Base-by-base conservation (phyloP, 305 asterid genomes). In the Fraxinus greggii region DNA sequence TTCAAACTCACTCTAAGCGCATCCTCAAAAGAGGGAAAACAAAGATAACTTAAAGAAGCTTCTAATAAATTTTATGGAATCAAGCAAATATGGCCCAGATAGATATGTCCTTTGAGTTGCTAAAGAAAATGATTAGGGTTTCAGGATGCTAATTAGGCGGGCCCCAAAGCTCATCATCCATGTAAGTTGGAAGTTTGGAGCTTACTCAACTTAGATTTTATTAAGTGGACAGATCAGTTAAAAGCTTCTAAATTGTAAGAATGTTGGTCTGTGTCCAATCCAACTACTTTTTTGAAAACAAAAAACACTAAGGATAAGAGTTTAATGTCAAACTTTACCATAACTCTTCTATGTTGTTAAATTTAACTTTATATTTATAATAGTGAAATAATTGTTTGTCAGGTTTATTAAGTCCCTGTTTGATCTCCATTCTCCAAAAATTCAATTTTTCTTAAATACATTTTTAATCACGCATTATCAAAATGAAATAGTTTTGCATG, bases 1-100 rank as follows among this genome's bases (percentile, higher is more conserved):
- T 84, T 84, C 36, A 82, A 76, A 63, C 78, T 75, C 78, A 86
- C 86, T 78, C 86, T 36, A 80, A 79, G 61, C 79, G 78, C 78
- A 85, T 73, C 56, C 70, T 35, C 70, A 6, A 24, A 40, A 80
- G 26, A 26, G 70, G 7, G 7, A 3, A 15, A 48, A 15, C 10
- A 59, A 59, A 59, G 31, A 59, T 59, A 21, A 54, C 19, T 54
- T 54, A n/a, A 59, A 59, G 70, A 59, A 59, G 19, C 10, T 65
- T 40, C 67, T 54, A 56, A 51, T 7, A 56, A 59, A 21, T 59
- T n/a, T 10, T 23, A 59, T 7, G 70, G 26, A 59, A 59, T 59
- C 42, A 42, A 75, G 36, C 63, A 84, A 24, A 75, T 35, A 31
- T 24, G 83, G 80, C 21, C 76, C 42, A 70, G 42, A 70, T 21